Conservation (phyloP, 2,329 filamentous ascomycete genomes). For the Ascochyta fabae region DNA sequence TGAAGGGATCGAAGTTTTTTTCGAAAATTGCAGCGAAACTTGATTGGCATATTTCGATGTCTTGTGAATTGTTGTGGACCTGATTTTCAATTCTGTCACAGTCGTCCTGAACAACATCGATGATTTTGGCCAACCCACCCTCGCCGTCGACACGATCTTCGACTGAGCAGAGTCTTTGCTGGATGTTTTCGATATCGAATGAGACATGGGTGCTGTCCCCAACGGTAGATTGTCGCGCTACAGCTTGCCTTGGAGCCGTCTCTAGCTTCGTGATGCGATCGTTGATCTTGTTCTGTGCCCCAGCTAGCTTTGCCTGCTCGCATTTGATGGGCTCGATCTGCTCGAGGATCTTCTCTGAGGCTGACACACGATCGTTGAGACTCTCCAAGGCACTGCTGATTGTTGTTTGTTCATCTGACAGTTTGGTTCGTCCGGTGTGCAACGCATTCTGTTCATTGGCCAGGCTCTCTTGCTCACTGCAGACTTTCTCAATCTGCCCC, state of each 20-base stretch:
- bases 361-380: background rate
- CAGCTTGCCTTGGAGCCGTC: background rate
- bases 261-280: slow-evolving; percentile 1
- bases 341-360: background rate
- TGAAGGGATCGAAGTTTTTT: slow-evolving; percentile 6
- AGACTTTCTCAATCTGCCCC: background rate
- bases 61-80: background rate
- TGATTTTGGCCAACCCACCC: background rate
- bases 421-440: background rate
- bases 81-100: background rate
- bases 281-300: background rate
- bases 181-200: background rate
- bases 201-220: background rate
- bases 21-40: background rate
- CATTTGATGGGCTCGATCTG: background rate
- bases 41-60: background rate
- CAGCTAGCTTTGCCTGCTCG: background rate
- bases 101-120: background rate
- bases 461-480: background rate
- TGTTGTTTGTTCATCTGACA: background rate
- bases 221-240: background rate
- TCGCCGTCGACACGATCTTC: background rate
- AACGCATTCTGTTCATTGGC: background rate
- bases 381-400: background rate
- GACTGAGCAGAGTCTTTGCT: background rate